Base-by-base conservation (phyloP, 805 yeast species). In the Suhomyces sp. region DNA sequence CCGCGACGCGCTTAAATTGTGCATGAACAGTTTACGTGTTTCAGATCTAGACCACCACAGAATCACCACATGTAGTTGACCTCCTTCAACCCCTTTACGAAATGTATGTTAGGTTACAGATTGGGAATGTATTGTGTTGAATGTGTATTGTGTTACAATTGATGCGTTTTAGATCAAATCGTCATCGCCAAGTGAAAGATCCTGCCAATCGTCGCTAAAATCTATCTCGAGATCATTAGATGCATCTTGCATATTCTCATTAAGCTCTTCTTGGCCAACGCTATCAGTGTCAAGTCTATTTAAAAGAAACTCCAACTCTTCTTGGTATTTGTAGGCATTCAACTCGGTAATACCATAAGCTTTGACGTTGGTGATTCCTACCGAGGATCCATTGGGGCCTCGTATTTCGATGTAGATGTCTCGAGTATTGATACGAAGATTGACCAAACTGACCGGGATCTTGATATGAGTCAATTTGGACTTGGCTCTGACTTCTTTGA, bases 381-480 rank as follows among this genome's bases (percentile, higher is more conserved):
- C 44, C 6, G 29, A 27, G 2, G 54, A 25, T 10, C 48, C 49
- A 12, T n/a, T 37, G 10, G 52, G 37, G 6, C 53, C 45, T 20
- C 46, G 43, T 43, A 71, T 52, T 46, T 68, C 68, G 20, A 73
- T 24, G 57, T 66, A 73, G 10, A 75, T 48, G 52, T 74, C 79
- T 33, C 61, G 59, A 6, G 60, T 56, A 8, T 71, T 64, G 25
- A 74, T 57, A 44, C 62, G 60, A 53, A 69, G 54, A 53, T 72
- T 72, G 9, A 73, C 58, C 31, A 73, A 50, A 46, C 69, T 66
- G 6, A 59, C 59, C 2, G 78, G 77, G 6, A 75, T 46, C 51
- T 62, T 63, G 10, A 75, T 52, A 50, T 70, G 72, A 33, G 61
- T 62, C 5, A 67, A 48, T 6, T 40, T 40, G 43, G 56, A 55